These are phyloP conservation scores for Tolypocladium nubicola DNA, from an alignment of 2,329 filamentous ascomycete genomes.

Conservation along the genomic window DNA sequence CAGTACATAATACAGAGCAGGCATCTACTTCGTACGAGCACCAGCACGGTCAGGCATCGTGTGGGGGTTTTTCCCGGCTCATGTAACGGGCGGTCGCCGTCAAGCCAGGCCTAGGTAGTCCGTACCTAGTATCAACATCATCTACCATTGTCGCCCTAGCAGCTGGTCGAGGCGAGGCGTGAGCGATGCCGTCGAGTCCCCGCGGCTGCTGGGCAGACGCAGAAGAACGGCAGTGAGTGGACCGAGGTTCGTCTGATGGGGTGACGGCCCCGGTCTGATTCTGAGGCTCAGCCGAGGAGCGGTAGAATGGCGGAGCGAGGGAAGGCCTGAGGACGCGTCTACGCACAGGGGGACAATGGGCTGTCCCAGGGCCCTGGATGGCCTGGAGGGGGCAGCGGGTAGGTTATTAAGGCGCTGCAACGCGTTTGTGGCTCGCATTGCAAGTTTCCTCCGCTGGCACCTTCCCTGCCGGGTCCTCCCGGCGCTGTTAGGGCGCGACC, in stretches of 20 bases:
- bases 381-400: neutral
- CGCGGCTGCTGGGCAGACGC: neutral
- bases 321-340: neutral
- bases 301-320: neutral
- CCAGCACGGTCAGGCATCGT: neutral
- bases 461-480: conserved; percentile 6
- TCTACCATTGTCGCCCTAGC: neutral
- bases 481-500: conserved; percentile 1
- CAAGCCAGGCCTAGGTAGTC: neutral
- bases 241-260: neutral
- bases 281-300: neutral
- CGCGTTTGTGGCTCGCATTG: neutral
- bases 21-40: neutral
- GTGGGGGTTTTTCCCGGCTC: neutral
- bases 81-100: neutral
- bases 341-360: neutral
- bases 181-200: neutral
- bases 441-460: neutral
- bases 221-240: neutral
- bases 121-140: neutral
- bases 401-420: neutral
- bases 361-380: neutral
- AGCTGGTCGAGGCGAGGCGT: neutral
- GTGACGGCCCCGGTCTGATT: neutral
- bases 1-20: neutral